Conservation (phyloP, 306 rosid species). For the Trichosanthes cucumerina region DNA sequence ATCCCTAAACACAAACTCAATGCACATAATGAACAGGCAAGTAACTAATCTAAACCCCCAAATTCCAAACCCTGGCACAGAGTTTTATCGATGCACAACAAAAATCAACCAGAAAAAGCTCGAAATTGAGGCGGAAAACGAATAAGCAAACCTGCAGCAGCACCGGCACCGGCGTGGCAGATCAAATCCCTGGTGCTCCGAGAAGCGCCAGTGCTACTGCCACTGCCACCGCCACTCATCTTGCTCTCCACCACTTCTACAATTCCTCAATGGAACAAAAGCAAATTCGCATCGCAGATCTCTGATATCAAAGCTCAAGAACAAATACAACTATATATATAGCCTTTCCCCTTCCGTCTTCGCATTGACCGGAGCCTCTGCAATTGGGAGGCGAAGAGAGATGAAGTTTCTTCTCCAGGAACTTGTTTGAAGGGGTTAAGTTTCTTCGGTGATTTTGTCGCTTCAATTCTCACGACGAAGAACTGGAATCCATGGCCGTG, state of each 20-base stretch:
- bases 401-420: neutral
- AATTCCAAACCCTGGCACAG: neutral
- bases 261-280: neutral
- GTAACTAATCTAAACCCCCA: neutral
- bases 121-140: conserved; percentile 3
- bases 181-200: conserved; percentile 28
- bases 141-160: conserved; percentile 60
- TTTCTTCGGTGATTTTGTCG: neutral
- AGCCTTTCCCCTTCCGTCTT: neutral
- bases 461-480: neutral
- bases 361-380: neutral
- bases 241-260: neutral
- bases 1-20: neutral
- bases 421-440: neutral
- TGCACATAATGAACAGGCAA: neutral
- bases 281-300: conserved; percentile 15
- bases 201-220: conserved; percentile 18
- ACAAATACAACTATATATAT: neutral
- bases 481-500: neutral
- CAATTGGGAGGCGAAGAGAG: neutral
- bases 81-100: neutral
- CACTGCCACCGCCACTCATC: conserved; percentile 45
- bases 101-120: conserved; percentile 22
- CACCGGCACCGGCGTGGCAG: conserved; percentile 79
- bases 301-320: neutral